Conservation (phyloP, 2,329 filamentous ascomycete species). For the Pyrenophora teres region DNA sequence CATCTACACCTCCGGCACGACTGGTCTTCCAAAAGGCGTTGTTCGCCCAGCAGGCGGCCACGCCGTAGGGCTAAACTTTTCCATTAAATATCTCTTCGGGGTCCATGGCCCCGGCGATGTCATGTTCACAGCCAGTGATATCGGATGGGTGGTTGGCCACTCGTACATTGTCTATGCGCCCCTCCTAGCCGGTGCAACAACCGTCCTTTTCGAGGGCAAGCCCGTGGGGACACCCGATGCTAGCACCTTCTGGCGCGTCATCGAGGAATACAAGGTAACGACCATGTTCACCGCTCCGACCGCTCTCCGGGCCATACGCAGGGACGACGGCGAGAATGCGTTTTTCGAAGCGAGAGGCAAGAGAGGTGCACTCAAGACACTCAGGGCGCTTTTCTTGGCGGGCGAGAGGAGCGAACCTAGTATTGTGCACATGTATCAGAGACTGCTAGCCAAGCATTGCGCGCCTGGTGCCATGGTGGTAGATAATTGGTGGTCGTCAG, state of each 20-base stretch:
- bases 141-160: constrained; percentile 84
- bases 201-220: constrained; percentile 91
- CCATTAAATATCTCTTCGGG: constrained; percentile 80
- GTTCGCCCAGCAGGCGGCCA: constrained; percentile 83
- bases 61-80: constrained; percentile 81
- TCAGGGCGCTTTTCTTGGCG: constrained; percentile 80
- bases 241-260: constrained; percentile 83
- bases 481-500: constrained; percentile 77
- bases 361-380: constrained; percentile 70
- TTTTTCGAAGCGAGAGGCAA: constrained; percentile 67
- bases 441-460: constrained; percentile 69
- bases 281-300: constrained; percentile 81
- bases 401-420: constrained; percentile 88
- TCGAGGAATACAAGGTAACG: constrained; percentile 85
- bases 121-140: constrained; percentile 79
- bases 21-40: constrained; percentile 81
- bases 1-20: constrained; percentile 86
- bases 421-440: constrained; percentile 80
- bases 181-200: constrained; percentile 81
- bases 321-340: constrained; percentile 78
- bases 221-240: constrained; percentile 87
- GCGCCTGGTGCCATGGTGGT: constrained; percentile 66
- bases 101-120: constrained; percentile 85
- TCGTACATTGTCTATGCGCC: constrained; percentile 86
- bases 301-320: constrained; percentile 82